These are phyloP conservation scores for Erodium moschatum DNA, from an alignment of 441 rosid genomes.

Conservation along the genomic window DNA sequence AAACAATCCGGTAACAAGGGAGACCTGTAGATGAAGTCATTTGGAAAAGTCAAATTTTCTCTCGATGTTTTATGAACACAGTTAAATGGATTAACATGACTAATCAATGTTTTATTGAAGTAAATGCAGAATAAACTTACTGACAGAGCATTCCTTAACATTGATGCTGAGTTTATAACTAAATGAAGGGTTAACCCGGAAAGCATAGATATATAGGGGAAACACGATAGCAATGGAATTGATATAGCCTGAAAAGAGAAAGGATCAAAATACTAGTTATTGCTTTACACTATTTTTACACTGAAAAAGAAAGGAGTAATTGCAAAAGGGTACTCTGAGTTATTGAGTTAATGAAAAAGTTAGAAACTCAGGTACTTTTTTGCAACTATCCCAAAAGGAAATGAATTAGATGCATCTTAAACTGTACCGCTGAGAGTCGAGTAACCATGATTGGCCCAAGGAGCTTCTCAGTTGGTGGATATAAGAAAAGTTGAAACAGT, in stretches of 20 bases:
- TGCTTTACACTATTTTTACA: neutral
- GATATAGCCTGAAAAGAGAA: constrained; percentile 40
- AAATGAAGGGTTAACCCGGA: constrained; percentile 44
- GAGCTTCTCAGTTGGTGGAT: constrained; percentile 38
- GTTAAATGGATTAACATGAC: neutral
- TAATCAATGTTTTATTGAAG: too few relatives aligned
- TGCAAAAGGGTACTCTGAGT: too few relatives aligned
- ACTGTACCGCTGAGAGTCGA: constrained; percentile 46
- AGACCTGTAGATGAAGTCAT: constrained; percentile 25
- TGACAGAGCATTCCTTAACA: constrained; percentile 44
- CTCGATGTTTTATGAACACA: neutral
- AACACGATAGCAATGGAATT: constrained; percentile 45
- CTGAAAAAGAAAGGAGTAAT: too few relatives aligned
- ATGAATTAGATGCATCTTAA: constrained; percentile 9
- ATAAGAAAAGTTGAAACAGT: constrained; percentile 49
- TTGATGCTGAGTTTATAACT: constrained; percentile 39
- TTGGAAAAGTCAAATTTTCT: constrained; percentile 2
- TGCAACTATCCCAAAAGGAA: neutral
- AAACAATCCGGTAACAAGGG: constrained; percentile 47
- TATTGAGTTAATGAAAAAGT: too few relatives aligned
- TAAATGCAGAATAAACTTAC: constrained; percentile 28
- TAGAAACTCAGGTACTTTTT: too few relatives aligned
- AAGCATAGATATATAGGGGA: constrained; percentile 55
- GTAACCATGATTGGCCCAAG: constrained; percentile 41
- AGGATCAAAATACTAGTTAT: neutral